Evolutionary conservation across 1,139 yeast species (phyloP), one percentile per base, ranked within the genome.

Genomic region (Blastobotrys serpentis): DNA sequence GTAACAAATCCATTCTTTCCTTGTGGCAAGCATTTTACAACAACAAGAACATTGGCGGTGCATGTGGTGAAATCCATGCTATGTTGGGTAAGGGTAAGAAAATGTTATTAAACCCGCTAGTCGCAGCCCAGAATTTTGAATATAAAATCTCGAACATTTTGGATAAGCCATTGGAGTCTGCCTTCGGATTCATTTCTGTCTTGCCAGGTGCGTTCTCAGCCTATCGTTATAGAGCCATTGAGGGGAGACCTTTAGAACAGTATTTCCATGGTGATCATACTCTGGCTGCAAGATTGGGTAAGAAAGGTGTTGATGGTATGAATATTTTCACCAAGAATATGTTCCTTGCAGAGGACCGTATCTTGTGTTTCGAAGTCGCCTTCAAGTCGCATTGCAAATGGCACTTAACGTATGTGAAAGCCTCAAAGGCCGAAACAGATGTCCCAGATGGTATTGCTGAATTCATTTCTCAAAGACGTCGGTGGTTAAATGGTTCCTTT

Each of bases 401-500:
- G 98, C 87, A 90, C 19, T 74, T 92, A 59, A 88, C 88, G 64
- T 90, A 90, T 65, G 98, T 92, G 47, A 85, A 86, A 61, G 86
- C 82, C 67, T 97, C 98, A 1, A 84, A 86, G 21, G 98, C 98
- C 58, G 98, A 90, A 65, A 92, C 98, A 0, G 98, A 92, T 76
- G 97, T 92, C 43, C 98, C 98, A 2, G 97, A 90, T 64, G 74
- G 81, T 4, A 75, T 90, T 42, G 79, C 98, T 0, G 98, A 92
- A 66, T 90, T 92, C 63, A 81, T 92, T 51, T 82, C 95, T 13
- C 98, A 92, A 70, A 82, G 98, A 72, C 81, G 98, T 71, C 82
- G 98, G 71, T 92, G 98, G 98, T 79, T 92, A 48, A 92, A 92
- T 66, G 98, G 98, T 71, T 96, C 98, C 0, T 81, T 90, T 63